A percentile compares a stretch with the other conserved stretches of the same genome.
These are phyloP conservation scores for Pichia cabralensis DNA, from an alignment of 805 yeast species.

Conservation along the genomic window DNA sequence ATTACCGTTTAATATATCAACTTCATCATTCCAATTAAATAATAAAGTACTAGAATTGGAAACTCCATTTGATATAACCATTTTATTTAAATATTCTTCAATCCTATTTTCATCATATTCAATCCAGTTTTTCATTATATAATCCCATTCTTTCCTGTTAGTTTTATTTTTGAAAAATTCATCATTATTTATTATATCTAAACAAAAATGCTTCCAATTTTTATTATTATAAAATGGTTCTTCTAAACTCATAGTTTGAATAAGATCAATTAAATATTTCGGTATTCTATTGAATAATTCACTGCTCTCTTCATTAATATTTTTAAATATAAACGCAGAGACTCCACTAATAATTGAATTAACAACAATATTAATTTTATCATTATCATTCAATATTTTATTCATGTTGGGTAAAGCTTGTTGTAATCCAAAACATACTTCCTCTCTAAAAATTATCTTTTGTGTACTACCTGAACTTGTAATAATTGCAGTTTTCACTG, in stretches of 20 bases:
- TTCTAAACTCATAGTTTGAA: conserved; percentile 28
- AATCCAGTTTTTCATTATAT: conserved; percentile 54
- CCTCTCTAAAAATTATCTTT: conserved; percentile 29
- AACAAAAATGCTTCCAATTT: conserved; percentile 54
- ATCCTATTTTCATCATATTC: conserved; percentile 51
- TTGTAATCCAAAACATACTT: conserved; percentile 32
- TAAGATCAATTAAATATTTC: conserved; percentile 30
- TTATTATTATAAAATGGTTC: conserved; percentile 31
- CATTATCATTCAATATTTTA: conserved; percentile 44
- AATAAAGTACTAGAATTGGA: conserved; percentile 38
- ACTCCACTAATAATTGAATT: conserved; percentile 44
- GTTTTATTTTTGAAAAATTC: conserved; percentile 37
- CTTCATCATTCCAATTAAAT: conserved; percentile 28
- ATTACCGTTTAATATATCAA: conserved; percentile 23
- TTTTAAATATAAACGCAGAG: too few species aligned
- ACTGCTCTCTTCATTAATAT: conserved; percentile 34
- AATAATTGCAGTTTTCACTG: conserved; percentile 11
- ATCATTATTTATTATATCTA: conserved; percentile 55
- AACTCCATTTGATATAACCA: conserved; percentile 34
- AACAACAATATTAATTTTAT: conserved; percentile 42
- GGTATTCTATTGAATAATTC: conserved; percentile 32
- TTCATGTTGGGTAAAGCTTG: conserved; percentile 29
- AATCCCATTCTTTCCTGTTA: conserved; percentile 37
- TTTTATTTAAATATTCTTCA: conserved; percentile 35
- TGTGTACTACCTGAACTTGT: neutral